A percentile compares a stretch with the other conserved stretches of the same genome.
These are phyloP conservation scores for Diaporthe citriasiana DNA, from an alignment of 2,329 filamentous ascomycete species.

Conservation along the genomic window DNA sequence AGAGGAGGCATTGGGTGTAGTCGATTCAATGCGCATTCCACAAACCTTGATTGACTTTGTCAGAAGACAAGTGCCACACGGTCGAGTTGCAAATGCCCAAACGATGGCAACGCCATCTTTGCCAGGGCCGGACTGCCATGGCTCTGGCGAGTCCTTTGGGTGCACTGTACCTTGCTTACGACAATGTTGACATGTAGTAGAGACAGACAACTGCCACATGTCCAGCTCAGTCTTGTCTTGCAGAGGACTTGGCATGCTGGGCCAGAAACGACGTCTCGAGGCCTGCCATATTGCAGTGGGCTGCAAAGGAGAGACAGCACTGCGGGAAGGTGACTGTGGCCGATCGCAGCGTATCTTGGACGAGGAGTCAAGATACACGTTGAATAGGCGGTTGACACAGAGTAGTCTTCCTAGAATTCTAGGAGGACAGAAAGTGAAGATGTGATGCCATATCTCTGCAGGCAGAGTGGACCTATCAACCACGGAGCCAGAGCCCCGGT, in stretches of 20 bases:
- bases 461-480: constrained; percentile 59
- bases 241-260: constrained; percentile 78
- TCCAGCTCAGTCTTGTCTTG: constrained; percentile 75
- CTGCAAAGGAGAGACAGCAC: constrained; percentile 56
- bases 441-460: constrained; percentile 77
- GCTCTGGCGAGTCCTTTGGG: constrained; percentile 52
- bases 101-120: constrained; percentile 71
- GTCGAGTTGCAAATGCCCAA: constrained; percentile 79
- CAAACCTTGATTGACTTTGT: constrained; percentile 74
- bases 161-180: constrained; percentile 54
- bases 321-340: constrained; percentile 53
- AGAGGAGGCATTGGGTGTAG: constrained; percentile 23
- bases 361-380: constrained; percentile 68
- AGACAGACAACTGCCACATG: constrained; percentile 81
- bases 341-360: constrained; percentile 50
- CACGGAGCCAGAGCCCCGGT: constrained; percentile 25
- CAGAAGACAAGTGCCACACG: constrained; percentile 77
- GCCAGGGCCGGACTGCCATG: constrained; percentile 74
- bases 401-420: constrained; percentile 74
- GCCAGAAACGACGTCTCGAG: constrained; percentile 76
- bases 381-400: constrained; percentile 77
- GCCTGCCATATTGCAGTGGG: constrained; percentile 79
- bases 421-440: constrained; percentile 77
- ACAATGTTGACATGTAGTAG: constrained; percentile 78
- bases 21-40: not conserved